Base-by-base conservation (phyloP, 139 green algal species). In the Volvox reticuliferus region DNA sequence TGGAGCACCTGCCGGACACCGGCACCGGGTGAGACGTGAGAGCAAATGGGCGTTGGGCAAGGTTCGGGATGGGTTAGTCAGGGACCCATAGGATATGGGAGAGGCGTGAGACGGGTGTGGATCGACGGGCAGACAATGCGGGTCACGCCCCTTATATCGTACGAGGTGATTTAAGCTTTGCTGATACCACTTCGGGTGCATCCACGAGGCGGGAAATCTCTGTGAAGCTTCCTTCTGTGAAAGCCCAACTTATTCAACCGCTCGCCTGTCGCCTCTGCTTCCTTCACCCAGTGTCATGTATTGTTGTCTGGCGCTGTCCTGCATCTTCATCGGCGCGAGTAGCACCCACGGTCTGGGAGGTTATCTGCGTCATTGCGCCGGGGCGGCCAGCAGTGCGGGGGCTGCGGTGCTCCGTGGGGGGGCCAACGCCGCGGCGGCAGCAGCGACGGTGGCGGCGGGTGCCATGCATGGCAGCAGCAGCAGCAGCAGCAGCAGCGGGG, bases 301-400 rank as follows among this genome's bases (percentile, higher is more conserved):
- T 88, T 96, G 95, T 82, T 94, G 93, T n/a, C 90, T 98, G 77
- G 93, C 95, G 17, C 92, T 93, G 26, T 91, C 93, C 0, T 98
- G 95, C 92, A 77, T 97, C 32, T 87, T 96, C 35, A 94, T 96
- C 32, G 96, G 93, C 28, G 93, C 94, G 30, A 97, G 95, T 88
- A 97, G 94, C 24, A 98, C 96, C 0, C 92, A 98, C 87, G 97
- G 97, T 28, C 91, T 98, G 19, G 97, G 94, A 1, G 97, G 97
- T 1, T 91, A 94, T 88, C 89, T 98, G 90, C 87, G 93, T 2
- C 94, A 97, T 75, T 37, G 24, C 61, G 71, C 62, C 1, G 37
- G 33, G 3, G 61, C 44, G 55, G 85, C 73, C 37, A 61, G 89
- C 86, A 73, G 36, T 63, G 55, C 71, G 28, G 26, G 82, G 35